These are phyloP conservation scores for Nectriaceae sp. DNA, from an alignment of 2,329 filamentous ascomycete species.

Conservation along the genomic window DNA sequence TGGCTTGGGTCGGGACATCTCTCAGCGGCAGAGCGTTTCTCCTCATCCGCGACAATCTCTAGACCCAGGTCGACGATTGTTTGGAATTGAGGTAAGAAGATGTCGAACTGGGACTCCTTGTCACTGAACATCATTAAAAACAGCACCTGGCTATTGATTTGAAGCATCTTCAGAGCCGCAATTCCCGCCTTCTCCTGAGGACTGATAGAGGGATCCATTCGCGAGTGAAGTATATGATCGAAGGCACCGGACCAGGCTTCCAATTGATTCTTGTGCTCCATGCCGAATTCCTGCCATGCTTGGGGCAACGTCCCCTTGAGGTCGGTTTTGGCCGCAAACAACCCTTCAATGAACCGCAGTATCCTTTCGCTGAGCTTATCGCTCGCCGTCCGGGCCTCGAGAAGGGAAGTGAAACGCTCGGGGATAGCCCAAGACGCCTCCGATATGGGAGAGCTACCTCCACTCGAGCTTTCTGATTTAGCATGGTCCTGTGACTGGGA, in stretches of 20 bases:
- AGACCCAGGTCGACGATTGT: conserved; percentile 58
- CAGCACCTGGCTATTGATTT: conserved; percentile 58
- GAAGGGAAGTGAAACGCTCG: conserved; percentile 47
- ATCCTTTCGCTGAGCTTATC: conserved; percentile 58
- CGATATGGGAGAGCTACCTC: conserved; percentile 43
- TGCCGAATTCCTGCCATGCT: conserved; percentile 49
- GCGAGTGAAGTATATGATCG: conserved; percentile 52
- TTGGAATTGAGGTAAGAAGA: conserved; percentile 52
- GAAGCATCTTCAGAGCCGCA: conserved; percentile 63
- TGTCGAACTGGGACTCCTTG: conserved; percentile 60
- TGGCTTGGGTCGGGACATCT: conserved; percentile 45
- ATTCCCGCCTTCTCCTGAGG: conserved; percentile 61
- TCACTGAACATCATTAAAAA: conserved; percentile 63
- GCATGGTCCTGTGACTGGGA: conserved; percentile 22
- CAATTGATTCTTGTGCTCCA: conserved; percentile 51
- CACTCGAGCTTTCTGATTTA: conserved; percentile 42
- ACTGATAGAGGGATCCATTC: conserved; percentile 49
- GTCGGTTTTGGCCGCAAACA: conserved; percentile 49
- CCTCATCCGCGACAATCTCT: conserved; percentile 62
- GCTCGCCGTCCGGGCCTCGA: conserved; percentile 58
- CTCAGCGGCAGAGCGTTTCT: conserved; percentile 49
- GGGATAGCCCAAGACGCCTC: conserved; percentile 23
- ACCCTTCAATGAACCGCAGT: conserved; percentile 59
- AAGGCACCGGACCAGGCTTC: conserved; percentile 59
- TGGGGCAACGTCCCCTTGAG: conserved; percentile 55